Conservation (phyloP, 208 protist genomes). For the Acanthamoeba castellanii region DNA sequence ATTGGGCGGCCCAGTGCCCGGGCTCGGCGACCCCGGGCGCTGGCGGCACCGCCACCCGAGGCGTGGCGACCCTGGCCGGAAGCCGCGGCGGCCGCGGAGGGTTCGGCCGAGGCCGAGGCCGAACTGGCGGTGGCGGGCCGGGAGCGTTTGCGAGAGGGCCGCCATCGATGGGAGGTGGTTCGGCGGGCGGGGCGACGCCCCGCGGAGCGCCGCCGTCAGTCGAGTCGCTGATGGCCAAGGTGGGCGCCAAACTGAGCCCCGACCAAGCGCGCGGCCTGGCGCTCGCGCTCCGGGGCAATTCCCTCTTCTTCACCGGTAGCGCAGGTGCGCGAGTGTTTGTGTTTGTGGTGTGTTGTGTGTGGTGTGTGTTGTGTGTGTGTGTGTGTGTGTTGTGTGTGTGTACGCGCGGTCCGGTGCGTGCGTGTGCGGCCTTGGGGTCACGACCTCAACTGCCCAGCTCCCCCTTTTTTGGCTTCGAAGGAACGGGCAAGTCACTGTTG, state of each 20-base stretch:
- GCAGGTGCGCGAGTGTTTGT: too few species aligned
- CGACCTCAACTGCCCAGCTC: too few species aligned
- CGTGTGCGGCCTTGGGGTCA: not conserved
- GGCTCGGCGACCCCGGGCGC: too few species aligned
- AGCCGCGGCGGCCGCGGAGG: not conserved
- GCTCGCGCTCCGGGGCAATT: slow-evolving; percentile 48
- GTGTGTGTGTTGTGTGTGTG: too few species aligned
- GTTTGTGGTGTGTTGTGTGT: too few species aligned
- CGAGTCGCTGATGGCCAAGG: not conserved
- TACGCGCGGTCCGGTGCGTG: too few species aligned
- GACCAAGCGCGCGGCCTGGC: slow-evolving; percentile 14
- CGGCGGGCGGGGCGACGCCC: not conserved
- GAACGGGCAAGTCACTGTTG: slow-evolving; percentile 86
- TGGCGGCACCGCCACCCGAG: too few species aligned
- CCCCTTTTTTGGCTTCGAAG: not conserved
- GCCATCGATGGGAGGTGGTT: too few species aligned
- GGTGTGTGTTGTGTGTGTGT: too few species aligned
- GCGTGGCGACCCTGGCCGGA: not conserved
- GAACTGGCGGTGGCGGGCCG: too few species aligned
- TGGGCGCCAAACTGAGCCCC: not conserved
- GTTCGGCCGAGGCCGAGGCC: too few species aligned
- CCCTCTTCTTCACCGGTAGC: slow-evolving; percentile 85
- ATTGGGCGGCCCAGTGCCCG: slow-evolving; percentile 16
- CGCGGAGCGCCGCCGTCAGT: not conserved
- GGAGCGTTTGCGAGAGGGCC: too few species aligned